phyloP scores from a whole-genome alignment of 768 basidiomycete species.

The Boletus huronensis region DNA sequence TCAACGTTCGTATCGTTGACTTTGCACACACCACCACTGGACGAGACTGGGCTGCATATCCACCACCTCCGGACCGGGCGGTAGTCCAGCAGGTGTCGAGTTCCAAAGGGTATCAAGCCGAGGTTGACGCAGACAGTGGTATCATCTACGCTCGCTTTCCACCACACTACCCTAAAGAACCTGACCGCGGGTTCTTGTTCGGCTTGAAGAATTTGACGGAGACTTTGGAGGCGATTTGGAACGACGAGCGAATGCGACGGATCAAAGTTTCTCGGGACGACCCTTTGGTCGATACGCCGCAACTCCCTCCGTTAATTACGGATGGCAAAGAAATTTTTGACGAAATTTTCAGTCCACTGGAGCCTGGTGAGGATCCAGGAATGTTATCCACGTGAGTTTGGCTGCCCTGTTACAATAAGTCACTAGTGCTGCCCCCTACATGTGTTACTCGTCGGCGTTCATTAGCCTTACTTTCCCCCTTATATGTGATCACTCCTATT shows the following conservation, averaged over 20 bases:
- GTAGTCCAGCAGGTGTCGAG: conserved; percentile 47
- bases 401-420: not conserved
- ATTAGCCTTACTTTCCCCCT: not conserved
- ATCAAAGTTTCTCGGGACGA: conserved; percentile 63
- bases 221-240: conserved; percentile 82
- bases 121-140: conserved; percentile 79
- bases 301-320: conserved; percentile 60
- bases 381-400: conserved; percentile 64
- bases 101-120: conserved; percentile 75
- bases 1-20: conserved; percentile 95
- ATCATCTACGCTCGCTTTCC: conserved; percentile 90
- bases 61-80: conserved; percentile 41
- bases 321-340: conserved; percentile 81
- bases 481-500: not conserved
- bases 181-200: conserved; percentile 92
- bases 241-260: conserved; percentile 71
- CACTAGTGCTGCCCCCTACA: not conserved
- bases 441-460: not conserved
- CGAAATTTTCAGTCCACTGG: conserved; percentile 56
- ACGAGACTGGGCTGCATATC: conserved; percentile 76
- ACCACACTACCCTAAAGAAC: conserved; percentile 82
- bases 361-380: conserved; percentile 62
- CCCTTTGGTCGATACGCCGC: conserved; percentile 40
- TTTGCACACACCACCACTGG: conserved; percentile 99
- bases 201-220: conserved; percentile 80